These are phyloP conservation scores for Knoxdaviesia capensis DNA, from an alignment of 2,329 filamentous ascomycete species.

Conservation along the genomic window DNA sequence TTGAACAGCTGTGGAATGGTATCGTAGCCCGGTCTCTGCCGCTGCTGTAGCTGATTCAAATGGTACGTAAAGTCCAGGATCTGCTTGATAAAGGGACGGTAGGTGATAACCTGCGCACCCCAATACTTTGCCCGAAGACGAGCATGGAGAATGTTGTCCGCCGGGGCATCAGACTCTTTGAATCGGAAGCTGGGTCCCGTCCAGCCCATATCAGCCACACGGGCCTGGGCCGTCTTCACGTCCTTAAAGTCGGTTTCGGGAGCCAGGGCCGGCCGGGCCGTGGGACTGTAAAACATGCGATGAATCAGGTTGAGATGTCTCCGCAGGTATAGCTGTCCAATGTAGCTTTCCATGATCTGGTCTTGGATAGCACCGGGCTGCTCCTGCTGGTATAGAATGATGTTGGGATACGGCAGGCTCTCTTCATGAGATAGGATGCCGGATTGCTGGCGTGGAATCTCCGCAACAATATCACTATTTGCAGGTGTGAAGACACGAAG, in stretches of 20 bases:
- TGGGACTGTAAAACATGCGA: conserved; percentile 29
- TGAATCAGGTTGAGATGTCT: conserved; percentile 46
- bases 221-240: conserved; percentile 14
- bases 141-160: conserved; percentile 59
- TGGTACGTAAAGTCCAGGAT: conserved; percentile 29
- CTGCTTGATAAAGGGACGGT: conserved; percentile 50
- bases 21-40: conserved; percentile 13
- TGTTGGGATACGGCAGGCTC: conserved; percentile 46
- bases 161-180: conserved; percentile 47
- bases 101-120: conserved; percentile 76
- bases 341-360: conserved; percentile 36
- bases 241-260: conserved; percentile 17
- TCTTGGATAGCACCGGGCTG: conserved; percentile 19
- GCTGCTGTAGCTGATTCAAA: conserved; percentile 15
- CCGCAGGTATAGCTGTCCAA: conserved; percentile 41
- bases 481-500: background rate
- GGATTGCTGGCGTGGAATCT: conserved; percentile 46
- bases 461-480: conserved; percentile 68
- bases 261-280: conserved; percentile 9
- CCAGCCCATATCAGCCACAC: conserved; percentile 17
- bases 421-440: conserved; percentile 40
- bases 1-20: conserved; percentile 6
- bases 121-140: conserved; percentile 87
- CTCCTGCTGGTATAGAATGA: conserved; percentile 11
- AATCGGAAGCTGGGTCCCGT: conserved; percentile 32